Conservation (phyloP, 345 rosid species). For the Brassica cretica region DNA sequence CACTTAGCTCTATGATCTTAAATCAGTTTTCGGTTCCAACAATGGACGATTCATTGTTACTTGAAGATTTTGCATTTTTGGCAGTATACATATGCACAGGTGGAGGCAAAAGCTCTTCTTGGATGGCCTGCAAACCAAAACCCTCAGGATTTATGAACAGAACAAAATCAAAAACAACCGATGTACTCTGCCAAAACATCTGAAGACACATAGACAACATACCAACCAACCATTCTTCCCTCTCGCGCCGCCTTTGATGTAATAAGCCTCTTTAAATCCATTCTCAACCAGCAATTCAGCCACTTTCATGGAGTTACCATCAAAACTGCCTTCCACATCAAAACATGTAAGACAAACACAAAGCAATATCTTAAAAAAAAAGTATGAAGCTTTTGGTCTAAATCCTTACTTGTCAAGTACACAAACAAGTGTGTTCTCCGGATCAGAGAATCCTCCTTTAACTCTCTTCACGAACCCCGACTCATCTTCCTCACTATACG, state of each 20-base stretch:
- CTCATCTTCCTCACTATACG: slow-evolving; percentile 55
- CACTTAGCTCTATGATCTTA: slow-evolving; percentile 30
- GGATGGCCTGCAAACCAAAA: slow-evolving; percentile 56
- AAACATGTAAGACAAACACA: slow-evolving; percentile 20
- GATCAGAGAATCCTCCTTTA: slow-evolving; percentile 55
- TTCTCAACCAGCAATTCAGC: slow-evolving; percentile 71
- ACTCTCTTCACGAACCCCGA: slow-evolving; percentile 60
- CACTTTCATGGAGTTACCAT: slow-evolving; percentile 71
- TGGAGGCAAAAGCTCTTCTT: slow-evolving; percentile 79
- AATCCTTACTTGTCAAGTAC: slow-evolving; percentile 75
- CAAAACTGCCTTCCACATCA: slow-evolving; percentile 82
- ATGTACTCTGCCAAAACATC: neutral
- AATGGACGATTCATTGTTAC: slow-evolving; percentile 27
- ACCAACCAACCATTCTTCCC: slow-evolving; percentile 97
- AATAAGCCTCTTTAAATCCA: slow-evolving; percentile 88
- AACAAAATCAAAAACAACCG: too few relatives aligned
- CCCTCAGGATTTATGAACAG: neutral
- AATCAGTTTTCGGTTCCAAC: slow-evolving; percentile 40
- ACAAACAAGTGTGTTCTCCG: slow-evolving; percentile 59
- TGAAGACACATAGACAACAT: slow-evolving; percentile 39
- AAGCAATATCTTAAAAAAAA: neutral
- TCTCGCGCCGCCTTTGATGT: slow-evolving; percentile 75
- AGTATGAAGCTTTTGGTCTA: slow-evolving; percentile 15
- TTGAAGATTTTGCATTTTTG: slow-evolving; percentile 45
- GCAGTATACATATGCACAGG: slow-evolving; percentile 55